These are phyloP conservation scores for Entelexis paramagnoliae DNA, from an alignment of 1,139 yeast species.

Conservation along the genomic window DNA sequence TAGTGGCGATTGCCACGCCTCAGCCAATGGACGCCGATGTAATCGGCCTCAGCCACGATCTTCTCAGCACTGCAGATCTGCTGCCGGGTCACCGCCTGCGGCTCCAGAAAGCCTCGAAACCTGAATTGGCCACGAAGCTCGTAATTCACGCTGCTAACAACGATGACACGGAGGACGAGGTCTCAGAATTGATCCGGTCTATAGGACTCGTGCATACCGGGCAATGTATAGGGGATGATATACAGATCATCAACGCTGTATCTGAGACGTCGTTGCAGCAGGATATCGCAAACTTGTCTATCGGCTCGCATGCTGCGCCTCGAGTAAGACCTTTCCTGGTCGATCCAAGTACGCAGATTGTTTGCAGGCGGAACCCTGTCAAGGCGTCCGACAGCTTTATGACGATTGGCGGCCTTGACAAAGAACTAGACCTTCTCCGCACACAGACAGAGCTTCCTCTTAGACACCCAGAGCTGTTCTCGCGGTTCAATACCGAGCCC, in stretches of 20 bases:
- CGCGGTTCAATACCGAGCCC: constrained; percentile 80
- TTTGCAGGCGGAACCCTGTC: not conserved
- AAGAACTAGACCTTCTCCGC: constrained; percentile 51
- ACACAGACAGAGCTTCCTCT: constrained; percentile 73
- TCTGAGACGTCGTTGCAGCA: not conserved
- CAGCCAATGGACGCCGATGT: constrained; percentile 40
- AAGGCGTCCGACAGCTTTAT: not conserved
- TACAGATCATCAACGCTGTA: constrained; percentile 1
- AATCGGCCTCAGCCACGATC: constrained; percentile 41
- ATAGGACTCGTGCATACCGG: constrained; percentile 14
- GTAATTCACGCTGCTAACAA: constrained; percentile 21
- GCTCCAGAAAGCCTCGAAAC: constrained; percentile 42
- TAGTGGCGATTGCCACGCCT: constrained; percentile 27
- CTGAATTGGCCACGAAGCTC: constrained; percentile 38
- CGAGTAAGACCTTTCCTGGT: constrained; percentile 4
- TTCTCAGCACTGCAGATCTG: constrained; percentile 48
- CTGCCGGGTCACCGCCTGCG: constrained; percentile 64
- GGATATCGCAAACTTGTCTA: not conserved
- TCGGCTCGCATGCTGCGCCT: not conserved
- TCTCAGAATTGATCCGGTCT: constrained; percentile 9
- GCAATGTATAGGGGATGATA: constrained; percentile 12
- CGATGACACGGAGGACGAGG: constrained; percentile 24
- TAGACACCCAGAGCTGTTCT: constrained; percentile 62
- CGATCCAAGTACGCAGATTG: not conserved
- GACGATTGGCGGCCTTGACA: constrained; percentile 62